Percentiles rank a stretch among this genome's conserved stretches.
Conservation (phyloP, 805 yeast genomes). For the Hanseniaspora pseudoguilliermondii region DNA sequence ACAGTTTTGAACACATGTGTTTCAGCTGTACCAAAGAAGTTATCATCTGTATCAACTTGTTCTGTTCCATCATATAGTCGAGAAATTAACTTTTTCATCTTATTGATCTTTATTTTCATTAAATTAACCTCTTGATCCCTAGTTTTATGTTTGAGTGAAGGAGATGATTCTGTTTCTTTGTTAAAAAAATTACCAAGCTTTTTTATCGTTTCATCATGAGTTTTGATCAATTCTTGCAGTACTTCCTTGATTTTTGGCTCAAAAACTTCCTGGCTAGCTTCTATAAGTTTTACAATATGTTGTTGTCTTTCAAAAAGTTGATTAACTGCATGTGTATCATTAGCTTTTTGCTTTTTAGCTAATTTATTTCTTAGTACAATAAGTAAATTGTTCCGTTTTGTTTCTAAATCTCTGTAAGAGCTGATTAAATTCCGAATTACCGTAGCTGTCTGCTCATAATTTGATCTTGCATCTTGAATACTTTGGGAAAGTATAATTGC, state of each 20-base stretch:
- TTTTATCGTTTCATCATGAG: background rate
- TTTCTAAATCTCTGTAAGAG: background rate
- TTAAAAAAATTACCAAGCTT: background rate
- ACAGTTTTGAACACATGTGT: background rate
- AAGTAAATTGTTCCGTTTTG: background rate
- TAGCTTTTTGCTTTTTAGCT: background rate
- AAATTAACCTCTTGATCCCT: background rate
- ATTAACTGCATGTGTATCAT: background rate
- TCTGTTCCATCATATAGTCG: background rate
- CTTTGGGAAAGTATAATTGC: background rate
- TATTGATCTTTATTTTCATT: background rate
- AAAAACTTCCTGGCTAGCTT: background rate
- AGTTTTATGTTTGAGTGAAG: background rate
- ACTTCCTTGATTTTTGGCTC: background rate
- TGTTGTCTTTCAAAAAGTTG: background rate
- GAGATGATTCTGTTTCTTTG: background rate
- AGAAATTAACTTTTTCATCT: background rate
- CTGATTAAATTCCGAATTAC: background rate
- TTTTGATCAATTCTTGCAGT: background rate
- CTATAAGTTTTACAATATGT: background rate
- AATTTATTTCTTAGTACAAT: conserved; percentile 1
- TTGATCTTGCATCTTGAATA: background rate
- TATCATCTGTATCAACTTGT: background rate
- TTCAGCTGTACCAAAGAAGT: background rate
- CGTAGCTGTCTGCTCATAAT: background rate